Evolutionary conservation across 257 asterid genomes (phyloP), one percentile per base, ranked within the genome.

Genomic region (Mitragyna speciosa): DNA sequence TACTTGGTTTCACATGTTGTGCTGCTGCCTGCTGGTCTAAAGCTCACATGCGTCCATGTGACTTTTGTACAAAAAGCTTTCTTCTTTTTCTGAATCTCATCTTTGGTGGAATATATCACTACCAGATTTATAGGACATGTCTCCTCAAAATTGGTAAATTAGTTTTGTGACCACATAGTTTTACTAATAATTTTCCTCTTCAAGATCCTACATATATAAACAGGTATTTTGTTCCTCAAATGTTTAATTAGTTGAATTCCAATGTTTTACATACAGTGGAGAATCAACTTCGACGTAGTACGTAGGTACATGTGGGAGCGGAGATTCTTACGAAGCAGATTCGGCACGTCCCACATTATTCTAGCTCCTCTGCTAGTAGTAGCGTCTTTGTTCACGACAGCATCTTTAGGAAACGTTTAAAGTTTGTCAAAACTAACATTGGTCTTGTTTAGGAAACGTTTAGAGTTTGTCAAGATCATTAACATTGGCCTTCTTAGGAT

Each of bases 41-140:
- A 28, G 70, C 72, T 72, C 78, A 79, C 83, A 79, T 79, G 83
- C 45, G 48, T 48, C 74, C 83, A 72, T 79, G 83, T 79, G 83
- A 20, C 58, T 47, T 63, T 63, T 26, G 2, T 39, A 2, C 36
- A 28, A 45, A 58, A 66, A 80, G 79, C 61, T 16, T n/a, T 54
- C 36, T 39, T 45, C 28, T 58, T 51, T 70, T 70, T 58, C 5
- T 45, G 24, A 28, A 26, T 30, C 64, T 48, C 49, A 45, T 47
- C 47, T 77, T 16, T 26, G 31, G 56, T 30, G 65, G 47, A 74
- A 71, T 71, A 47, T 11, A 7, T 54, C n/a, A 2, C 28, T 33
- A 36, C n/a, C 51, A 7, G 59, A 73, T 51, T 5, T 51, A 7
- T 51, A 5, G 15, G 28, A 49, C 75, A 4, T 20, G 76, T 28